phyloP scores from a whole-genome alignment of 352 stramenopile genomes.

The Aphanomyces euteiches region DNA sequence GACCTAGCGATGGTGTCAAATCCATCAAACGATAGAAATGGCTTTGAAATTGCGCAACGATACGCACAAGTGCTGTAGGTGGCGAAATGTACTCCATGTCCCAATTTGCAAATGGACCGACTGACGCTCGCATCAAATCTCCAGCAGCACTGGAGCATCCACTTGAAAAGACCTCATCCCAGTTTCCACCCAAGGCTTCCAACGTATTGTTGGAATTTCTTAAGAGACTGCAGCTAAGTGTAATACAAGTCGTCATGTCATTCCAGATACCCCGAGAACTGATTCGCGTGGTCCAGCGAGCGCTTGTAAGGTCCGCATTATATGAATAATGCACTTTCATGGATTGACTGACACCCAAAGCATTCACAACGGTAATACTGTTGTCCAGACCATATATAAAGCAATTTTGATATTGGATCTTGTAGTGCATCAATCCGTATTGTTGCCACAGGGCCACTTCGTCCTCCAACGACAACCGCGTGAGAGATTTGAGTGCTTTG shows the following conservation, averaged over 20 bases:
- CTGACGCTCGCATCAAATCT: neutral
- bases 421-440: neutral
- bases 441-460: conserved; percentile 15
- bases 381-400: conserved; percentile 5
- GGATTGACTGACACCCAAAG: neutral
- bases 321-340: neutral
- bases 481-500: neutral
- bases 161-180: neutral
- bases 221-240: neutral
- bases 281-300: neutral
- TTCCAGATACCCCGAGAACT: conserved; percentile 9
- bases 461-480: neutral
- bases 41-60: neutral
- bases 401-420: conserved; percentile 23
- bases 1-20: neutral
- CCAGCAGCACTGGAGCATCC: neutral
- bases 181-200: neutral
- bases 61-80: neutral
- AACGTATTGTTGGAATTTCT: neutral
- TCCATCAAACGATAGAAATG: neutral
- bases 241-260: conserved; percentile 2
- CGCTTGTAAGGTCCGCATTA: neutral
- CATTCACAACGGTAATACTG: conserved; percentile 17
- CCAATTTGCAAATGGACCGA: neutral
- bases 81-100: neutral